Conservation (phyloP, 805 yeast genomes). For the Saturnispora sanitii region DNA sequence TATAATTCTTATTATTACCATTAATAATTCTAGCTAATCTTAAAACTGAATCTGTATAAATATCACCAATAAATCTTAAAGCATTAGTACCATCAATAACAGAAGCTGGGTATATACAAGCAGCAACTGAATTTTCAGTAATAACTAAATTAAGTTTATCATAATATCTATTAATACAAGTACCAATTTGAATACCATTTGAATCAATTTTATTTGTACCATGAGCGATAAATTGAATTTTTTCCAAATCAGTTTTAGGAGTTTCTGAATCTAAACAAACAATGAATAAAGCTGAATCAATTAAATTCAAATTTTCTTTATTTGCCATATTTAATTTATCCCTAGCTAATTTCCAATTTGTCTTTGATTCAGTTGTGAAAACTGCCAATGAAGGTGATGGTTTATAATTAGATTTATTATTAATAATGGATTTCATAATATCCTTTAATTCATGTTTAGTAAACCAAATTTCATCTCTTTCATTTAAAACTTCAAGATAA, state of each 20-base stretch:
- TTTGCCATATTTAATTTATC: conserved; percentile 33
- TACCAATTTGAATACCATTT: conserved; percentile 42
- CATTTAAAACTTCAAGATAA: conserved; percentile 38
- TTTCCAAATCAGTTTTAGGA: conserved; percentile 39
- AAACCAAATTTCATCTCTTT: conserved; percentile 38
- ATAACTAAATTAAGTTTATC: conserved; percentile 48
- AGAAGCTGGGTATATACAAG: conserved; percentile 49
- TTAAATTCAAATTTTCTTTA: conserved; percentile 25
- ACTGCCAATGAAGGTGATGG: conserved; percentile 37
- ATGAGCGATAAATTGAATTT: conserved; percentile 40
- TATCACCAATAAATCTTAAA: conserved; percentile 45
- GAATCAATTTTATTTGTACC: conserved; percentile 39
- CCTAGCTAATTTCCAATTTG: conserved; percentile 40
- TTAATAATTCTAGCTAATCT: conserved; percentile 49
- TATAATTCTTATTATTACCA: conserved; percentile 37
- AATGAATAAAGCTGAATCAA: conserved; percentile 44
- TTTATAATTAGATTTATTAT: conserved; percentile 31
- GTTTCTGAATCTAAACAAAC: conserved; percentile 40
- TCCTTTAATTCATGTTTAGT: conserved; percentile 41
- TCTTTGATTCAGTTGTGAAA: conserved; percentile 43
- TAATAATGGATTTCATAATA: conserved; percentile 35
- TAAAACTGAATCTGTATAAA: conserved; percentile 47
- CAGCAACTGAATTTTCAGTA: conserved; percentile 47
- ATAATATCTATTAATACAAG: conserved; percentile 52
- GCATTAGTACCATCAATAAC: conserved; percentile 52